Conservation (phyloP, 192 early-diverging fungal genomes). For the Chytriomyces confervae region DNA sequence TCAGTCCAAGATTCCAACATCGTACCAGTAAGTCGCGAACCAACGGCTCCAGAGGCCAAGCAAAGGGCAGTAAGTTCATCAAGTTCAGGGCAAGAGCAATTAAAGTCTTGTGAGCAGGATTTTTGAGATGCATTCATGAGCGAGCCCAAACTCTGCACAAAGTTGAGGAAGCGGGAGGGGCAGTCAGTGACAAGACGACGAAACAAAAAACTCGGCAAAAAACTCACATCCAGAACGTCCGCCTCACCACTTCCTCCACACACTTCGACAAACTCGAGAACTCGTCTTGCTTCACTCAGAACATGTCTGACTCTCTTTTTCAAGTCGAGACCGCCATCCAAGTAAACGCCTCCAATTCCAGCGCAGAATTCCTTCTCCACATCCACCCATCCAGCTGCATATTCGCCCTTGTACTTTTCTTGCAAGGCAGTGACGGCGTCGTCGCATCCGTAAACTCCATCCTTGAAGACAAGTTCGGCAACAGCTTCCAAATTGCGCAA, state of each 20-base stretch:
- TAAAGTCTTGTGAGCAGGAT: slow-evolving; percentile 79
- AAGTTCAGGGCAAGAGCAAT: slow-evolving; percentile 85
- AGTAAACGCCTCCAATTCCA: slow-evolving; percentile 37
- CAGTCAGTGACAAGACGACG: too few species aligned
- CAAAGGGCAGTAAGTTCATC: slow-evolving; percentile 71
- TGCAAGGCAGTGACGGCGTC: slow-evolving; percentile 42
- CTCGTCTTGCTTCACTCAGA: slow-evolving; percentile 78
- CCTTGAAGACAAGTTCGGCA: slow-evolving; percentile 36
- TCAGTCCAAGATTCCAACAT: neutral
- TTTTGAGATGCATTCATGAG: slow-evolving; percentile 90
- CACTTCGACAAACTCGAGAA: slow-evolving; percentile 70
- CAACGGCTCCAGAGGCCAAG: slow-evolving; percentile 16
- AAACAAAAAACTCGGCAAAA: neutral
- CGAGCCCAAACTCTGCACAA: slow-evolving; percentile 65
- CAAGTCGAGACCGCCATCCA: slow-evolving; percentile 72
- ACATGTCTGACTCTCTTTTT: slow-evolving; percentile 84
- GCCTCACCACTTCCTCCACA: slow-evolving; percentile 36
- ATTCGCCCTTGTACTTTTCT: slow-evolving; percentile 29
- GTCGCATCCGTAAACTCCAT: slow-evolving; percentile 39
- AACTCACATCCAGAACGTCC: slow-evolving; percentile 37
- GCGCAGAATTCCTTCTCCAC: slow-evolving; percentile 43
- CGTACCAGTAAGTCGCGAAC: slow-evolving; percentile 23
- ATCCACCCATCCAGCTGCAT: slow-evolving; percentile 27
- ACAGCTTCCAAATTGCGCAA: slow-evolving; percentile 21
- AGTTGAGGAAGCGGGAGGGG: too few species aligned